These are phyloP conservation scores for Ogataea degrootiae DNA, from an alignment of 805 yeast genomes.

Conservation along the genomic window DNA sequence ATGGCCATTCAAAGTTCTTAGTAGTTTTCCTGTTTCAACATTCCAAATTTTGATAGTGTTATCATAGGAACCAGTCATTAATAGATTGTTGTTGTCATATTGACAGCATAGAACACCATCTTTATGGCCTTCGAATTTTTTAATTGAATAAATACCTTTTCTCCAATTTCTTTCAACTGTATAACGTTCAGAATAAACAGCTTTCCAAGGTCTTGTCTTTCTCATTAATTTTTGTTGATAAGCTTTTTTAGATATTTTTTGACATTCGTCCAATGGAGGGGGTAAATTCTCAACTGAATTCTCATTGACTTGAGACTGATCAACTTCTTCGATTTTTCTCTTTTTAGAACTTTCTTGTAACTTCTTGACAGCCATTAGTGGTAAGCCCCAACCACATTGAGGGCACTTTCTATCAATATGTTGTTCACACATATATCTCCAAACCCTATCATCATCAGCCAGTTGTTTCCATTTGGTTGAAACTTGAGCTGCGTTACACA, in stretches of 20 bases:
- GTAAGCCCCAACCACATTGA: constrained; percentile 98
- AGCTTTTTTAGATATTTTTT: constrained; percentile 5
- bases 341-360: constrained; percentile 27
- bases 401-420: constrained; percentile 97
- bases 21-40: constrained; percentile 67
- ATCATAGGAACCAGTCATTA: constrained; percentile 92
- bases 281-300: constrained; percentile 16
- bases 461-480: constrained; percentile 78
- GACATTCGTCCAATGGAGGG: constrained; percentile 21
- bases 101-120: constrained; percentile 89
- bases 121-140: constrained; percentile 71
- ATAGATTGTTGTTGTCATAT: constrained; percentile 65
- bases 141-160: constrained; percentile 63
- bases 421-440: constrained; percentile 98
- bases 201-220: constrained; percentile 87
- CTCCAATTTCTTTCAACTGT: constrained; percentile 95
- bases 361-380: constrained; percentile 82
- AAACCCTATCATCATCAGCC: constrained; percentile 94
- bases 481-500: constrained; percentile 92
- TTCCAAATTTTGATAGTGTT: constrained; percentile 93
- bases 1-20: constrained; percentile 84
- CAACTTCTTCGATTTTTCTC: constrained; percentile 23
- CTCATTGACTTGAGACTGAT: constrained; percentile 8
- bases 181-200: constrained; percentile 86
- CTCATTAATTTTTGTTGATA: constrained; percentile 18